Evolutionary conservation across 2,329 filamentous ascomycete genomes (phyloP), one percentile per base, ranked within the genome.

Genomic region (Seiridium unicorne): DNA sequence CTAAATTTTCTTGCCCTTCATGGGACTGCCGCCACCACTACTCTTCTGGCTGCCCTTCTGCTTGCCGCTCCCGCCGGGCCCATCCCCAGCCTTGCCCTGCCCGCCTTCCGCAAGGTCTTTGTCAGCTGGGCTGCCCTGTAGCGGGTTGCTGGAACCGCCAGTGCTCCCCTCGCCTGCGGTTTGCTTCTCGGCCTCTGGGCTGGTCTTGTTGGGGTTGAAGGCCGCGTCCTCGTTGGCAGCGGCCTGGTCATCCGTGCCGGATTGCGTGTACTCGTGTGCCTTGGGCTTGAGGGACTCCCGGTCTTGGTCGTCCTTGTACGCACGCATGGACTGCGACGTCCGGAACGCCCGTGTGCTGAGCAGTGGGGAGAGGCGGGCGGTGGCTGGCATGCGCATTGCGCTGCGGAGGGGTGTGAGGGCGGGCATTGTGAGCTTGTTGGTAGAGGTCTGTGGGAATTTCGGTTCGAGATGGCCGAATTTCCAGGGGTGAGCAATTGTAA

Each of bases 121-220:
- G 68, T 83, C 77, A 44, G 82, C 78, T 9, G 79, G 77, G 67
- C 77, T 80, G 10, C 70, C 68, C 5, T 80, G 69, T 13, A 84
- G 69, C 42, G 77, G 65, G 65, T 71, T 72, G 51, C 70, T 65
- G 63, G 66, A 65, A 61, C 66, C 55, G 71, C 34, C 55, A 10
- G 35, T 11, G 32, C 31, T 32, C 68, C 66, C 72, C 70, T 60
- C 64, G 57, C 57, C 69, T 5, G 79, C 79, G 36, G 73, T 66
- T 5, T 74, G 64, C 65, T 77, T 83, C 74, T 86, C 84, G 31
- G 74, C 69, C 70, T 92, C 88, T 0, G 92, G 92, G 26, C 81
- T 77, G 34, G 90, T 93, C 71, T 84, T 85, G 59, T 80, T 74
- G 0, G 87, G 85, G 70, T 92, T 82, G 74, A 91, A 96, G 1